phyloP scores from a whole-genome alignment of 1,139 yeast genomes.

The Hanseniaspora uvarum region DNA sequence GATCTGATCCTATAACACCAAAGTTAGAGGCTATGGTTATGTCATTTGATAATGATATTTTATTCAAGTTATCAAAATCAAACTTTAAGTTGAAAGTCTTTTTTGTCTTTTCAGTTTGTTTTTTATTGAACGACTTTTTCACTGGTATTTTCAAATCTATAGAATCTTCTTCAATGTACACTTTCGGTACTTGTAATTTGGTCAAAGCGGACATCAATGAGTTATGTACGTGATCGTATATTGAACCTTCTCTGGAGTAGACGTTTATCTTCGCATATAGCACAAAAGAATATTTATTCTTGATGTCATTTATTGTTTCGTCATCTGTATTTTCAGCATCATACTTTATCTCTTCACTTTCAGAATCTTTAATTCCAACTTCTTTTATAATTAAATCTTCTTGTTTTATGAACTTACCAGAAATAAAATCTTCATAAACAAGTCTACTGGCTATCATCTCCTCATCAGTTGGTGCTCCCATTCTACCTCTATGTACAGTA shows the following conservation, averaged over 20 bases:
- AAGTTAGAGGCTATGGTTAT: conserved; percentile 51
- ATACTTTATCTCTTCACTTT: conserved; percentile 32
- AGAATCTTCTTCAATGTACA: conserved; percentile 51
- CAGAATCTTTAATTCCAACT: conserved; percentile 45
- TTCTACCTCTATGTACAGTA: conserved; percentile 65
- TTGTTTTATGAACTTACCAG: conserved; percentile 44
- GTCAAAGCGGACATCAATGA: conserved; percentile 56
- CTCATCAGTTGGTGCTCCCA: conserved; percentile 80
- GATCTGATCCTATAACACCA: conserved; percentile 46
- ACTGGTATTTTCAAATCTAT: conserved; percentile 44
- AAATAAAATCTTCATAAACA: conserved; percentile 49
- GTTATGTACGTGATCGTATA: conserved; percentile 67
- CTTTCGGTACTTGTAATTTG: conserved; percentile 52
- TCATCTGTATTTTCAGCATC: conserved; percentile 25
- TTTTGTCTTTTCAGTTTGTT: conserved; percentile 41
- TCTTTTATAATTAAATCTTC: conserved; percentile 38
- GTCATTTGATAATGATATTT: conserved; percentile 34
- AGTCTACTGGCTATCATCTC: conserved; percentile 74
- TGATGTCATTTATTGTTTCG: conserved; percentile 24
- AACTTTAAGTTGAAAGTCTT: conserved; percentile 39
- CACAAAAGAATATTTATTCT: conserved; percentile 47
- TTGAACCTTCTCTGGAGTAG: conserved; percentile 71
- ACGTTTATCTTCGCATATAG: conserved; percentile 68
- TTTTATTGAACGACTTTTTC: conserved; percentile 24
- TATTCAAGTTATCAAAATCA: conserved; percentile 33